A percentile compares a stretch with the other conserved stretches of the same genome.
phyloP scores from a whole-genome alignment of 1,139 yeast genomes.

The Candida glucosophila region DNA sequence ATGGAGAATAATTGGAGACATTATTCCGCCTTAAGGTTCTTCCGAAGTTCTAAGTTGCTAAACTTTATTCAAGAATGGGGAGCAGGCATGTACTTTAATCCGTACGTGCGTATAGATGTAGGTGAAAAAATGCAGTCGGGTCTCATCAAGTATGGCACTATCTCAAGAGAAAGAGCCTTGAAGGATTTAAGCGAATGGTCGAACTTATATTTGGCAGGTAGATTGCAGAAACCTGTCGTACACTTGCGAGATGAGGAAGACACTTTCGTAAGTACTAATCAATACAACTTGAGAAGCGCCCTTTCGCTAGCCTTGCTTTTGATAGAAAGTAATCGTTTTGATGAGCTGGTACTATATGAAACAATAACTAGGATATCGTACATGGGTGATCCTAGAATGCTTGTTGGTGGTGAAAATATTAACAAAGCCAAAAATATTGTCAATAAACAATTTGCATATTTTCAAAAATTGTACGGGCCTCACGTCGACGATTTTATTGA shows the following conservation, averaged over 20 bases:
- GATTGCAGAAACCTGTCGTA: slow-evolving; percentile 90
- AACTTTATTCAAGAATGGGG: slow-evolving; percentile 64
- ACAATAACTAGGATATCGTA: slow-evolving; percentile 78
- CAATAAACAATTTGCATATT: slow-evolving; percentile 58
- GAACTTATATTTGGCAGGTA: slow-evolving; percentile 80
- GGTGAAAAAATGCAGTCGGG: too few relatives aligned
- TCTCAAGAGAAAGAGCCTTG: slow-evolving; percentile 50
- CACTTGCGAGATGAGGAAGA: slow-evolving; percentile 52
- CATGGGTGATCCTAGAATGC: slow-evolving; percentile 84
- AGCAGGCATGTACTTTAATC: slow-evolving; percentile 91
- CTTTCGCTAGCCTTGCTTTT: slow-evolving; percentile 64
- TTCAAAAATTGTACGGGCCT: slow-evolving; percentile 67
- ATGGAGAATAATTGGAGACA: slow-evolving; percentile 59
- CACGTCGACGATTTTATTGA: slow-evolving; percentile 27
- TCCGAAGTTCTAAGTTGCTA: slow-evolving; percentile 50
- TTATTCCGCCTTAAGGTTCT: slow-evolving; percentile 57
- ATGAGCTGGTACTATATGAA: slow-evolving; percentile 61
- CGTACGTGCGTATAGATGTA: slow-evolving; percentile 60
- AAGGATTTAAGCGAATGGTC: slow-evolving; percentile 77
- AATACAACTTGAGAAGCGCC: slow-evolving; percentile 71
- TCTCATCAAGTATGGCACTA: slow-evolving; percentile 80
- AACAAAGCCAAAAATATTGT: slow-evolving; percentile 82
- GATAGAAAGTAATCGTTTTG: slow-evolving; percentile 24
- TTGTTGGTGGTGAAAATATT: slow-evolving; percentile 87
- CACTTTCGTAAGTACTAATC: slow-evolving; percentile 56